Evolutionary conservation across 176 grass and related monocot genomes (phyloP), one percentile per base, ranked within the genome.

Genomic region (Cenchrus purpureus): DNA sequence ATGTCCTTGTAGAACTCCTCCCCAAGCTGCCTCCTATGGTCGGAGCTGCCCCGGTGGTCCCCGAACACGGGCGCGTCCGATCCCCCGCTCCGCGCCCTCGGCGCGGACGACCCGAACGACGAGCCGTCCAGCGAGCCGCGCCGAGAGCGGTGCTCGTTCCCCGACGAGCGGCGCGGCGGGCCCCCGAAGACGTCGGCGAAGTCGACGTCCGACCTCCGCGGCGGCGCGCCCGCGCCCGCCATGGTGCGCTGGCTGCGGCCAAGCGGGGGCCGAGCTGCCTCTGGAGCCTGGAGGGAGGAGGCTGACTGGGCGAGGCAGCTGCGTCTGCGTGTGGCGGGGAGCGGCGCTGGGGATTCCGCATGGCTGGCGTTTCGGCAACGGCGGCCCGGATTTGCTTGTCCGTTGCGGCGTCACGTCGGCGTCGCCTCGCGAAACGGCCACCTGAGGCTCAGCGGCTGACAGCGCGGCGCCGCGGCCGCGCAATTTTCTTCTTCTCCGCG

Each of bases 121-220:
- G 74, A 88, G 46, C 12, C 7, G 34, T 96, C 97, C 32, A 73
- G n/a, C 32, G 91, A 94, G 37, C 63, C 84, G 45, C 66, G 93
- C 14, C 76, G 73, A 46, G 76, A 81, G 48, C 51, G 46, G 52
- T 94, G 79, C 79, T 69, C 93, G 65, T 90, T 87, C 55, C 89
- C 85, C 8, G 90, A 92, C 43, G 88, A 92, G 64, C 87, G 86
- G 16, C 91, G 93, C 46, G 91, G 93, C 29, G 91, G 97, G 48
- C 97, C 90, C 65, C 97, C 93, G 84, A 99, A 96, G 48, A 99
- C 93, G 61, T 99, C 93, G 57, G 85, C 77, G 82, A 94, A 99
- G 82, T 96, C 92, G 10, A 92, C 63, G 12, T 91, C 91, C 48
- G 86, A 78, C 70, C 80, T 82, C 46, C 9, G 34, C 51, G 25